Evolutionary conservation across 768 basidiomycete species (phyloP).

Genomic region (Rhizopogon roseolus): DNA sequence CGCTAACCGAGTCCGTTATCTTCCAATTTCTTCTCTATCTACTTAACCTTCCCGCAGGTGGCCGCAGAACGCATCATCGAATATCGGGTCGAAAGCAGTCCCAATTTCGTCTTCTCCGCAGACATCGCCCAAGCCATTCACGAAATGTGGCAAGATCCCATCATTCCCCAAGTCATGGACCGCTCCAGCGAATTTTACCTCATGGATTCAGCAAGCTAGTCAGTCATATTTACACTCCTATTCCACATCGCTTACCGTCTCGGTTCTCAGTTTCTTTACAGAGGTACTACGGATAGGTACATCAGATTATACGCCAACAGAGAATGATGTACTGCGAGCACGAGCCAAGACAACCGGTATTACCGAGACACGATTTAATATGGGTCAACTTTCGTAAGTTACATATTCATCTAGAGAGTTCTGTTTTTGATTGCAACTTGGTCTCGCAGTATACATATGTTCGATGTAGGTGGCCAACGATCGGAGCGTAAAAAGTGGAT

Average conservation of each 20-base stretch:
- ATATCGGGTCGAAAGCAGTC: constrained; percentile 41
- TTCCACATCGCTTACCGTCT: neutral
- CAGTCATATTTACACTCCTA: constrained; percentile 23
- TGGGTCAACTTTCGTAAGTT: constrained; percentile 60
- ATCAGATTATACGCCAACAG: constrained; percentile 78
- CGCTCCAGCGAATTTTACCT: constrained; percentile 79
- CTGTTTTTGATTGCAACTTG: neutral
- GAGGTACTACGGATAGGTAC: constrained; percentile 81
- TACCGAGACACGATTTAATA: constrained; percentile 77
- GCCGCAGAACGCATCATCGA: constrained; percentile 61
- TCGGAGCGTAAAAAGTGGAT: constrained; percentile 84
- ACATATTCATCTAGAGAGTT: fast-evolving
- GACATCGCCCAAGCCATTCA: constrained; percentile 68
- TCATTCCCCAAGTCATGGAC: constrained; percentile 47
- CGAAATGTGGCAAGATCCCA: constrained; percentile 66
- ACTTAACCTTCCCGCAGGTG: constrained; percentile 22
- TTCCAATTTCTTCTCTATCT: fast-evolving
- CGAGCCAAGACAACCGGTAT: constrained; percentile 88
- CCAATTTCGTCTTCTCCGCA: constrained; percentile 45
- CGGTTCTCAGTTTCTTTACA: constrained; percentile 66
- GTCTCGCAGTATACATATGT: constrained; percentile 53
- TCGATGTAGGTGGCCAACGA: constrained; percentile 77
- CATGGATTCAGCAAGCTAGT: constrained; percentile 95
- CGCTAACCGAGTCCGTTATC: constrained; percentile 45
- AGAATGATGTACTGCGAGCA: constrained; percentile 84